Base-by-base conservation (phyloP, 805 yeast genomes). In the Jamesozyma spencerorum region DNA sequence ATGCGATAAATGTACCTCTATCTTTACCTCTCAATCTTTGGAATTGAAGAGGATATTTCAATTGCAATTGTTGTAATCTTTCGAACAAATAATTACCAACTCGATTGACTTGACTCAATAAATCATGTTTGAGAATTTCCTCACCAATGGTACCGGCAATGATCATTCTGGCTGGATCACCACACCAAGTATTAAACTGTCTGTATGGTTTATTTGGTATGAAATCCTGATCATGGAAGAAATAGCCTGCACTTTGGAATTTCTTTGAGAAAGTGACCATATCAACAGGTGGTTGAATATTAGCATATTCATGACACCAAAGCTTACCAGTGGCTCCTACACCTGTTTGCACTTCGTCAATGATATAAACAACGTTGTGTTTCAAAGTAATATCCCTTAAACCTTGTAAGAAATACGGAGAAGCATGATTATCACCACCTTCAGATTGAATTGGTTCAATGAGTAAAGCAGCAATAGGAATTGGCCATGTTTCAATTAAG, bases 361-460 rank as follows among this genome's bases (percentile, higher is more conserved):
- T 72, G 50, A 79, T 79, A 71, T 76, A 66, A 40, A 79, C 67
- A 27, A 76, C 68, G 32, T 69, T 77, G 58, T 75, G 62, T 53
- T 77, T 73, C 49, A 69, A 58, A 26, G 85, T 77, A 41, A 79
- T 53, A 33, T 72, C 75, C 63, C 85, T 71, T 47, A 79, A 61
- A 13, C 75, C 71, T 60, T 79, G 83, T 68, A 77, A 76, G 58
- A 76, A 79, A 39, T 60, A 68, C 18, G 74, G 60, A 12, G 81
- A 69, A 0, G 80, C 85, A 50, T 79, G 85, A 65, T 79, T 79
- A 58, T 79, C 85, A 55, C 85, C 85, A 55, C 85, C 85, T 65
- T 79, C 85, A 6, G 84, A 72, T 62, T 79, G 85, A 46, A 79
- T 78, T 8, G 97, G 97, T 70, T 88, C 97, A 48, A 87, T 77